Evolutionary conservation across 2,329 filamentous ascomycete genomes (phyloP).

Genomic region (Hypoxylon sp.): DNA sequence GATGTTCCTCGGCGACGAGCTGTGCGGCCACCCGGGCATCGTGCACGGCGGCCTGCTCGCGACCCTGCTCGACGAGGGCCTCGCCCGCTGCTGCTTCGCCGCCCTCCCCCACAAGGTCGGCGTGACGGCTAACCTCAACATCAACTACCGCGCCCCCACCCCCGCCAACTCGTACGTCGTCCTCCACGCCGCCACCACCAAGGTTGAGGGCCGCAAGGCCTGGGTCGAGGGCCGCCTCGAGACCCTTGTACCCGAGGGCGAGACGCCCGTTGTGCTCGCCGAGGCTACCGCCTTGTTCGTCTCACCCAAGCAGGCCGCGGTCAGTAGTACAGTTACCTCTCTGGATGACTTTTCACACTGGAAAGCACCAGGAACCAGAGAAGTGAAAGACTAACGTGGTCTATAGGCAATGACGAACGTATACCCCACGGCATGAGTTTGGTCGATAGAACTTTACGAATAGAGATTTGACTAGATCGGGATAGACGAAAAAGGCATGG

Average conservation of each 20-base stretch:
- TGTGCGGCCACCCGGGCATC: slow-evolving; percentile 91
- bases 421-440: slow-evolving; percentile 43
- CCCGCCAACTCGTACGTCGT: slow-evolving; percentile 79
- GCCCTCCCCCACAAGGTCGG: slow-evolving; percentile 86
- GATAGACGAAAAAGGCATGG: slow-evolving; percentile 9
- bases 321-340: slow-evolving; percentile 59
- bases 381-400: slow-evolving; percentile 12
- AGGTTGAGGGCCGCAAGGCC: slow-evolving; percentile 90
- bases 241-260: slow-evolving; percentile 70
- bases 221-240: slow-evolving; percentile 92
- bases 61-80: slow-evolving; percentile 90
- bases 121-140: slow-evolving; percentile 84
- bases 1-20: slow-evolving; percentile 76
- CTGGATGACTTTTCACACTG: no score
- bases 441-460: slow-evolving; percentile 2
- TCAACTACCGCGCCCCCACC: slow-evolving; percentile 84
- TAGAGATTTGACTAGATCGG: slow-evolving; percentile 24
- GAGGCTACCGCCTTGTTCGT: slow-evolving; percentile 89
- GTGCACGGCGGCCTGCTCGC: slow-evolving; percentile 90
- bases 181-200: slow-evolving; percentile 78
- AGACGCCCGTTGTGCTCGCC: slow-evolving; percentile 72
- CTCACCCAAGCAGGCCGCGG: slow-evolving; percentile 82
- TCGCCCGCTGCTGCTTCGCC: slow-evolving; percentile 87
- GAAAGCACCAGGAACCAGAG: not conserved
- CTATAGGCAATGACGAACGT: slow-evolving; percentile 49